Percentiles rank a stretch among this genome's conserved stretches.
Evolutionary conservation across 495 filamentous ascomycete genomes (phyloP).

Genomic region (Penicillium bialowiezense): DNA sequence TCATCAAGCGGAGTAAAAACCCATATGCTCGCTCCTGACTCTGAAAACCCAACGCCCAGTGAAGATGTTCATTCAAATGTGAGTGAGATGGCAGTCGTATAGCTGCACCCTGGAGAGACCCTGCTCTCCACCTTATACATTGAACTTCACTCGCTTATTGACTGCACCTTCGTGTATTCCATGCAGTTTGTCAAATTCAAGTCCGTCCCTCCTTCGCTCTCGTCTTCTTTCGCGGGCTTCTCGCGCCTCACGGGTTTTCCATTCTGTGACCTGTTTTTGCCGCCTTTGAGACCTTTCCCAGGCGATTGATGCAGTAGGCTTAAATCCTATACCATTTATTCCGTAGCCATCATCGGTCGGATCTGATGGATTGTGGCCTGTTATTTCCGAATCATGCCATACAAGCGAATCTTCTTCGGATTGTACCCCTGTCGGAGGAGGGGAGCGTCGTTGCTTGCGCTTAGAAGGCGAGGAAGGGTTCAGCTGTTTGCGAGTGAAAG

Average conservation of each 20-base stretch:
- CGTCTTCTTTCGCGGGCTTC: constrained; percentile 77
- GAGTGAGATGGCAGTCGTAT: background rate
- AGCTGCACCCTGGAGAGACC: background rate
- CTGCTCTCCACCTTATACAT: constrained; percentile 18
- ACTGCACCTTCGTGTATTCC: constrained; percentile 33
- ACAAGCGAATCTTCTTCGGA: constrained; percentile 54
- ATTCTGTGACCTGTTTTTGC: constrained; percentile 79
- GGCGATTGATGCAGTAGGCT: constrained; percentile 79
- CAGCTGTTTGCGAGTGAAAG: constrained; percentile 26
- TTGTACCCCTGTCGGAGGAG: constrained; percentile 43
- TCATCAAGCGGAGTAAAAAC: background rate
- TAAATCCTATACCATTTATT: constrained; percentile 89
- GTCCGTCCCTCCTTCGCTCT: constrained; percentile 55
- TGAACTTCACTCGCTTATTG: constrained; percentile 46
- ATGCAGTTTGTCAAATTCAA: constrained; percentile 28
- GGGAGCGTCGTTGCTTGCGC: constrained; percentile 37
- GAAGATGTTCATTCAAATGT: background rate
- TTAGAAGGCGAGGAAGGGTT: constrained; percentile 24
- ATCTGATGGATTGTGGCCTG: constrained; percentile 71
- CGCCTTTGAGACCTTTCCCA: constrained; percentile 71
- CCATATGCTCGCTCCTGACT: background rate
- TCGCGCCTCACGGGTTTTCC: constrained; percentile 73
- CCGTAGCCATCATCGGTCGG: constrained; percentile 75
- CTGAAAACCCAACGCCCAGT: background rate
- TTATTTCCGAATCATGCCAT: constrained; percentile 84